Evolutionary conservation across 1,284 basidiomycete genomes (phyloP).

Genomic region (Microbotryum violaceum): DNA sequence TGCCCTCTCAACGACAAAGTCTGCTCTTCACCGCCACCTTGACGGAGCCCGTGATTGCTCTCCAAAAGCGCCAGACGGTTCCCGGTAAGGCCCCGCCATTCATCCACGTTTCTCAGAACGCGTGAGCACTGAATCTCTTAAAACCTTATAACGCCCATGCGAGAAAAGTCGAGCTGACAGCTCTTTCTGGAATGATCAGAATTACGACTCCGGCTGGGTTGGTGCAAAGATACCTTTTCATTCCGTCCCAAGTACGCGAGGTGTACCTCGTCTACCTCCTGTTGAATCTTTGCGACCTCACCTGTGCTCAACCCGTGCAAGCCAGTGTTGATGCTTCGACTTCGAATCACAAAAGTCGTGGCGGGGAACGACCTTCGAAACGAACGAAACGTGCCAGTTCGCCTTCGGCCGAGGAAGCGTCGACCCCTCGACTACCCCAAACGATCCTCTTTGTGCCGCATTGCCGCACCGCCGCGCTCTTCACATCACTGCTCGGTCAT

Average conservation of each 20-base stretch:
- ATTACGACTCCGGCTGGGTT: conserved; percentile 76
- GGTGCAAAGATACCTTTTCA: conserved; percentile 82
- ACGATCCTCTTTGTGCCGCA: conserved; percentile 94
- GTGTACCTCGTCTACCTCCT: conserved; percentile 85
- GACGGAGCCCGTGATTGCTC: conserved; percentile 72
- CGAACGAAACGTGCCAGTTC: conserved; percentile 38
- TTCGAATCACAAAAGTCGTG: neutral
- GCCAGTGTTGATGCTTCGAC: conserved; percentile 37
- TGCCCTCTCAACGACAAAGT: conserved; percentile 84
- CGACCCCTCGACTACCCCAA: conserved; percentile 55
- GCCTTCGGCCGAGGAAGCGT: conserved; percentile 46
- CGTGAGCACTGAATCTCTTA: conserved; percentile 47
- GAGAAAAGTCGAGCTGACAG: neutral
- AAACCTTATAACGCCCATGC: neutral
- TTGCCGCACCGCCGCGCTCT: conserved; percentile 68
- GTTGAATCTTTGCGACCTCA: conserved; percentile 52
- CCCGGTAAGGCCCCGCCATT: conserved; percentile 80
- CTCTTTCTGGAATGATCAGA: conserved; percentile 44
- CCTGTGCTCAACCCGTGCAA: conserved; percentile 31
- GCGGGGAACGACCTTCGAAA: conserved; percentile 1
- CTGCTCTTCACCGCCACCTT: conserved; percentile 95
- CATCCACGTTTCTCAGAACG: conserved; percentile 70
- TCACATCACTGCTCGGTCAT: conserved; percentile 64
- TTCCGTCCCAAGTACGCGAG: conserved; percentile 92
- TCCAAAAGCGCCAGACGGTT: conserved; percentile 65